These are phyloP conservation scores for Trypanosoma cruzi DNA, from an alignment of 208 protist species.

Conservation along the genomic window DNA sequence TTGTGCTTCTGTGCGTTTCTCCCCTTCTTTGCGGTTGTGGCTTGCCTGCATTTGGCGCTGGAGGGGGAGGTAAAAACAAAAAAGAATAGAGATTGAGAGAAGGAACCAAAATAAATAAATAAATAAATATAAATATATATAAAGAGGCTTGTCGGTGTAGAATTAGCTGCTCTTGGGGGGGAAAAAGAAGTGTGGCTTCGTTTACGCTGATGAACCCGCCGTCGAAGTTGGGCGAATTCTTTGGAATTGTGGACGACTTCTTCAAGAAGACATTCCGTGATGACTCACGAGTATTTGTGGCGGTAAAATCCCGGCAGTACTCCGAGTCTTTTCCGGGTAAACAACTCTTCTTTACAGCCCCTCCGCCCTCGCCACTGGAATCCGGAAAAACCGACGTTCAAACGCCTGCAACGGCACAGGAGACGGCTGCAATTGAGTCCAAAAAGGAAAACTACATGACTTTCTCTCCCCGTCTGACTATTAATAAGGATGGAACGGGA, in stretches of 20 bases:
- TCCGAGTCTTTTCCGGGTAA: constrained; percentile 48
- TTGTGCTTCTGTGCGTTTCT: no score
- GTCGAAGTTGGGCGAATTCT: constrained; percentile 71
- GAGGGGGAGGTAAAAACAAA: no score
- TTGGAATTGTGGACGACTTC: constrained; percentile 83
- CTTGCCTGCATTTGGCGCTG: background rate
- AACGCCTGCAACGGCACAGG: background rate
- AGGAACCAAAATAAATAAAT: background rate
- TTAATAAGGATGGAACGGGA: constrained; percentile 52
- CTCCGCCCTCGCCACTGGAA: constrained; percentile 5
- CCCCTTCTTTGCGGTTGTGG: background rate
- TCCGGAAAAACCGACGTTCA: background rate
- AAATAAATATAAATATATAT: background rate
- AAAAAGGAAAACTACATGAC: constrained; percentile 39
- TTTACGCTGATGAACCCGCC: constrained; percentile 55
- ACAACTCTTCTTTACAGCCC: constrained; percentile 36
- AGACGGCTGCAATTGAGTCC: background rate
- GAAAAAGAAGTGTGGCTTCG: background rate
- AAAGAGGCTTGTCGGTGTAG: background rate
- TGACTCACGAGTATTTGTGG: constrained; percentile 66
- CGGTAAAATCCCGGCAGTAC: constrained; percentile 77
- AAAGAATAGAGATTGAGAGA: no score
- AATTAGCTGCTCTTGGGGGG: background rate
- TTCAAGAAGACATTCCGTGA: constrained; percentile 89
- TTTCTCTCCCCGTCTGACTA: constrained; percentile 77